Conservation (phyloP, 1,284 basidiomycete species). For the Macrocybe sp. region DNA sequence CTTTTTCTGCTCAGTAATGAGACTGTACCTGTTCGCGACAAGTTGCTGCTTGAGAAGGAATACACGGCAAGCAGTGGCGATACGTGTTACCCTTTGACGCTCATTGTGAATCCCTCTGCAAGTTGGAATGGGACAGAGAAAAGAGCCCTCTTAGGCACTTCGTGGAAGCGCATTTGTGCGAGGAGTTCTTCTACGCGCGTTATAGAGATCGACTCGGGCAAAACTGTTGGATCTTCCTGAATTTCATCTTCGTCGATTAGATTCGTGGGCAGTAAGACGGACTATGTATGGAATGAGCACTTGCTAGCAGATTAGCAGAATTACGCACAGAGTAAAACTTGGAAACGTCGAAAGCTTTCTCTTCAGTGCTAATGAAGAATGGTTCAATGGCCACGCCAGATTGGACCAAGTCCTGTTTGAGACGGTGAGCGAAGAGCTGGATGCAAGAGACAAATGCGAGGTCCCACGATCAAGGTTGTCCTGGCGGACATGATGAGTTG, state of each 20-base stretch:
- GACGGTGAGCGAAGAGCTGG: slow-evolving; percentile 4
- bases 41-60: slow-evolving; percentile 4
- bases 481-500: slow-evolving; percentile 61
- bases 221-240: slow-evolving; percentile 41
- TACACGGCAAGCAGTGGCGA: background rate
- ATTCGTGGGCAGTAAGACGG: slow-evolving; percentile 55
- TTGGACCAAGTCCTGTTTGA: slow-evolving; percentile 72
- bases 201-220: slow-evolving; percentile 66
- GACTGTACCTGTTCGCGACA: slow-evolving; percentile 58
- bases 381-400: slow-evolving; percentile 84
- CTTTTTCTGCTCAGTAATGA: slow-evolving; percentile 84
- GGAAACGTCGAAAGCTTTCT: slow-evolving; percentile 67
- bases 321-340: slow-evolving; percentile 81
- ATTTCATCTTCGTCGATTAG: slow-evolving; percentile 41
- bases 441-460: background rate
- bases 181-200: slow-evolving; percentile 76
- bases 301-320: background rate
- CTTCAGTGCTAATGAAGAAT: slow-evolving; percentile 81
- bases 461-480: slow-evolving; percentile 61
- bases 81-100: slow-evolving; percentile 75
- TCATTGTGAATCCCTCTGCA: slow-evolving; percentile 78
- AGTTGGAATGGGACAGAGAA: slow-evolving; percentile 84
- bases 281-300: slow-evolving; percentile 30
- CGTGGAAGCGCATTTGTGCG: slow-evolving; percentile 76
- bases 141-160: slow-evolving; percentile 83